Conservation (phyloP, 495 filamentous ascomycete genomes). For the Penicillium tannophilum region DNA sequence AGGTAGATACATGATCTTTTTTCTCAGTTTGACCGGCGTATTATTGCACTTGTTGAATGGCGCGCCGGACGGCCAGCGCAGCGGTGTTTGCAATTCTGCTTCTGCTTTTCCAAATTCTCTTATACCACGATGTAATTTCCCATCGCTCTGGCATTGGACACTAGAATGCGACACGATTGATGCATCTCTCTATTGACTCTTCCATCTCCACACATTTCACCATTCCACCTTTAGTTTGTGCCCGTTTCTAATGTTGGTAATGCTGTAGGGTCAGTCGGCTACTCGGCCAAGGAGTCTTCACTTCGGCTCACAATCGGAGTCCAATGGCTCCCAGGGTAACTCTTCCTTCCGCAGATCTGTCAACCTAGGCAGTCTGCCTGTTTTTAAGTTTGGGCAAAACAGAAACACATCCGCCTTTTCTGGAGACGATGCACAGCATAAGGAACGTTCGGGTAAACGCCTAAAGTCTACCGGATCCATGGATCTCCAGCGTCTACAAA, state of each 20-base stretch:
- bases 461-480: conserved; percentile 11
- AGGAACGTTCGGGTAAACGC: conserved; percentile 12
- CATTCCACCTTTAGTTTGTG: conserved; percentile 21
- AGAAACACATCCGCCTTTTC: not conserved
- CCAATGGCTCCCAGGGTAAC: conserved; percentile 18
- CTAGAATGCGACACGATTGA: conserved; percentile 46
- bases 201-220: conserved; percentile 14
- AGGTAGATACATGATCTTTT: conserved; percentile 73
- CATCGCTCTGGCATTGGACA: conserved; percentile 32
- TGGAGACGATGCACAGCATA: not conserved
- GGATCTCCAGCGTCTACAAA: conserved; percentile 8
- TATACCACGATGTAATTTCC: conserved; percentile 44
- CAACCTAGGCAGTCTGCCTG: conserved; percentile 27
- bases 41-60: conserved; percentile 18
- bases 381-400: conserved; percentile 25
- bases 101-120: conserved; percentile 35
- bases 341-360: conserved; percentile 26
- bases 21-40: conserved; percentile 15
- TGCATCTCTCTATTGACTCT: conserved; percentile 24
- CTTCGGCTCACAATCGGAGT: conserved; percentile 20
- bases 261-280: conserved; percentile 45
- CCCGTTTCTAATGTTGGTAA: conserved; percentile 37
- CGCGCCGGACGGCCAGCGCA: conserved; percentile 21
- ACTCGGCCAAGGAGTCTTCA: conserved; percentile 22
- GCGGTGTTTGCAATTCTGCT: conserved; percentile 21